phyloP scores from a whole-genome alignment of 805 yeast species.

The Wickerhamomyces rabaulensis region DNA sequence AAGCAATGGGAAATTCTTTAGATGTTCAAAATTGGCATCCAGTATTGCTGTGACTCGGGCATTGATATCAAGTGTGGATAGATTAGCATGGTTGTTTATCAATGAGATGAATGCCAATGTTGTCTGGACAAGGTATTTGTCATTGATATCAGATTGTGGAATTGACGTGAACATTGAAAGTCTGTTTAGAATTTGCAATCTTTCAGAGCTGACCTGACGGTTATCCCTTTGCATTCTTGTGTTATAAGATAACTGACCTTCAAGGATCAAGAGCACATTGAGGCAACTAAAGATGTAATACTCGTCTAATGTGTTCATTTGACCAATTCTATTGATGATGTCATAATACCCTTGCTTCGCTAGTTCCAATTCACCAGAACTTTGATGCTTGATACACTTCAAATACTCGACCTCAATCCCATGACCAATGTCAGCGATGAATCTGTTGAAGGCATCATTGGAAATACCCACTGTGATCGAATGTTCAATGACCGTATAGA shows the following conservation, averaged over 20 bases:
- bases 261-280: conserved; percentile 11
- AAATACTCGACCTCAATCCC: conserved; percentile 5
- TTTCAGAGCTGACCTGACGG: conserved; percentile 2
- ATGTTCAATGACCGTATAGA: conserved; percentile 13
- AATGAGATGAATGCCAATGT: conserved; percentile 9
- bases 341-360: conserved; percentile 9
- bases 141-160: conserved; percentile 3
- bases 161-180: conserved; percentile 2
- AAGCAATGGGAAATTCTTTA: conserved; percentile 17
- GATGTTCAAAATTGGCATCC: conserved; percentile 12
- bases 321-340: conserved; percentile 2
- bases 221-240: conserved; percentile 3
- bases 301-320: conserved; percentile 8
- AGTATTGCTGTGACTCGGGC: conserved; percentile 4
- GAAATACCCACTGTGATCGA: conserved; percentile 7
- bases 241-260: conserved; percentile 10
- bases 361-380: conserved; percentile 6
- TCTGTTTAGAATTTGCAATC: conserved; percentile 2
- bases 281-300: conserved; percentile 10
- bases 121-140: conserved; percentile 12
- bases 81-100: conserved; percentile 12
- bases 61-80: conserved; percentile 14
- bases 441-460: conserved; percentile 1
- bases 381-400: conserved; percentile 14
- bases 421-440: background rate